A percentile compares a stretch with the other conserved stretches of the same genome.
These are phyloP conservation scores for Filobasidium floriforme DNA, from an alignment of 768 basidiomycete species.

Conservation along the genomic window DNA sequence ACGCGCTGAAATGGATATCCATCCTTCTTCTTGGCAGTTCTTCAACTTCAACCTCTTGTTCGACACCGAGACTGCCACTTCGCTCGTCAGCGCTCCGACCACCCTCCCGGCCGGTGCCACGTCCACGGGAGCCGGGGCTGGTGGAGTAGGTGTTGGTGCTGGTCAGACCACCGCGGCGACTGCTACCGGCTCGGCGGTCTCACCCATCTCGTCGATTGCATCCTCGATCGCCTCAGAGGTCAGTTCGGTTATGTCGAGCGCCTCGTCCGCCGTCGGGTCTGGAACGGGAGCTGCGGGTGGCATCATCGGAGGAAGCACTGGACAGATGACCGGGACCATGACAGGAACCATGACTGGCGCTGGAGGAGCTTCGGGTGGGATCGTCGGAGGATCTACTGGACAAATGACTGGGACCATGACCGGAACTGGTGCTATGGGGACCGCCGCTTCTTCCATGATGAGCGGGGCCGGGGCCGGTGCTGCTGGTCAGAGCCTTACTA, in stretches of 20 bases:
- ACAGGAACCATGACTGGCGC: too few relatives aligned
- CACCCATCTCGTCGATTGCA: slow-evolving; percentile 12
- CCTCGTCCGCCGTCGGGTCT: slow-evolving; percentile 14
- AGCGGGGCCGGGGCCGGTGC: neutral
- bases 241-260: slow-evolving; percentile 11
- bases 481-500: neutral
- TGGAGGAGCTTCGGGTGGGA: neutral
- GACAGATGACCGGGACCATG: too few relatives aligned
- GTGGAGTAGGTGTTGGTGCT: slow-evolving; percentile 15
- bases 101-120: slow-evolving; percentile 13
- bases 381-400: too few relatives aligned
- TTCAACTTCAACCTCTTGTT: slow-evolving; percentile 28
- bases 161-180: slow-evolving; percentile 3
- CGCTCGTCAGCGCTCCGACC: slow-evolving; percentile 8
- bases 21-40: neutral
- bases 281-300: neutral
- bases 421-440: neutral
- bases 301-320: too few relatives aligned
- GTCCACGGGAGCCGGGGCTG: neutral
- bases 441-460: neutral
- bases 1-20: too few relatives aligned
- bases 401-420: too few relatives aligned
- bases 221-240: slow-evolving; percentile 9
- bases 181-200: slow-evolving; percentile 6
- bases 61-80: slow-evolving; percentile 19